Percentiles rank a stretch among this genome's conserved stretches.
Conservation (phyloP, 805 yeast genomes). For the Sugiyamaella americana region DNA sequence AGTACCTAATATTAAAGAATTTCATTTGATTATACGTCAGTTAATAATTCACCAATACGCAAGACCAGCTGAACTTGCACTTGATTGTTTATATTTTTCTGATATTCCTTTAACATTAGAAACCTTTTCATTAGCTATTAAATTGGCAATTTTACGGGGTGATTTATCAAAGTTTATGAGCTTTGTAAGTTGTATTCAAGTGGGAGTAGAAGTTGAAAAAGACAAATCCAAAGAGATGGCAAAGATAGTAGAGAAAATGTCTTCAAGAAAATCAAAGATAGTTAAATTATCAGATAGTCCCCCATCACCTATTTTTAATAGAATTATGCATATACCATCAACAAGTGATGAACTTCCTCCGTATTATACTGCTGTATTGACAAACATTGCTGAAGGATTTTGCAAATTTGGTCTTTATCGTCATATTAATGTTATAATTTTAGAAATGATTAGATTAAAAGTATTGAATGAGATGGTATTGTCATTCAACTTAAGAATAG, state of each 20-base stretch:
- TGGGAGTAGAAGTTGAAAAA: too few species aligned
- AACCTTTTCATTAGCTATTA: conserved; percentile 12
- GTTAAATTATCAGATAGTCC: background rate
- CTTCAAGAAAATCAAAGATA: background rate
- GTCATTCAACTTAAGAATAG: background rate
- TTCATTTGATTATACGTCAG: conserved; percentile 22
- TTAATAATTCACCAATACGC: conserved; percentile 18
- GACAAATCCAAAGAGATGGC: too few species aligned
- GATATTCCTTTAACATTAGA: conserved; percentile 15
- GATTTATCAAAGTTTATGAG: conserved; percentile 1
- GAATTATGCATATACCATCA: too few species aligned
- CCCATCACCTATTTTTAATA: background rate
- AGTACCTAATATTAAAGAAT: conserved; percentile 23
- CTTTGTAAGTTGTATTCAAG: background rate
- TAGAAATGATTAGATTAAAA: conserved; percentile 5
- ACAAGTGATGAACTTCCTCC: background rate
- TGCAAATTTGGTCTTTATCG: conserved; percentile 11
- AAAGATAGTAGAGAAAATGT: background rate
- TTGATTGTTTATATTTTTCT: conserved; percentile 26
- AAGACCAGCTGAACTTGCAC: conserved; percentile 23
- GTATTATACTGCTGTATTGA: conserved; percentile 1
- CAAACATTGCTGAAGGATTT: conserved; percentile 16
- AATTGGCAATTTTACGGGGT: background rate
- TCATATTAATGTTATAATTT: conserved; percentile 12
- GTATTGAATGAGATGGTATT: background rate